These are phyloP conservation scores for Boletellus emodensis DNA, from an alignment of 768 basidiomycete genomes.

Conservation along the genomic window DNA sequence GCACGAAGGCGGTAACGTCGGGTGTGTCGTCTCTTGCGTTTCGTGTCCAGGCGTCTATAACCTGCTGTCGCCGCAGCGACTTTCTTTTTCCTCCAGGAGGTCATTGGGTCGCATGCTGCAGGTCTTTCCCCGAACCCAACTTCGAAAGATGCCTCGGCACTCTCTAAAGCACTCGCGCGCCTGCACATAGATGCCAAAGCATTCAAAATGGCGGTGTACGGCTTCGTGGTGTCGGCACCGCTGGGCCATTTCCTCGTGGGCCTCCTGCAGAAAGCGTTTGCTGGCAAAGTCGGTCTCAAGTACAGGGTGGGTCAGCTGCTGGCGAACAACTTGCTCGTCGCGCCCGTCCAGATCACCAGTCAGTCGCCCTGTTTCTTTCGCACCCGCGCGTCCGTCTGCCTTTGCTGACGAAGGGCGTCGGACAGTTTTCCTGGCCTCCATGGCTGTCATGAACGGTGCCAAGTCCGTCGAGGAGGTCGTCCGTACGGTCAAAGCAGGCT, in stretches of 20 bases:
- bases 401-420: not conserved
- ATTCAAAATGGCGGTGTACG: constrained; percentile 80
- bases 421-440: constrained; percentile 68
- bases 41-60: not conserved
- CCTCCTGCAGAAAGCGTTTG: constrained; percentile 68
- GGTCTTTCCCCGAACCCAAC: constrained; percentile 50
- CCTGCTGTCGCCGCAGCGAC: constrained; percentile 32
- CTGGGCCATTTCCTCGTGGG: constrained; percentile 73
- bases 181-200: constrained; percentile 66
- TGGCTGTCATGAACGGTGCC: constrained; percentile 83
- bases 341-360: constrained; percentile 73
- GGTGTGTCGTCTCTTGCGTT: constrained; percentile 36
- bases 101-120: constrained; percentile 71
- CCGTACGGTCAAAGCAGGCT: constrained; percentile 67
- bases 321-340: constrained; percentile 69
- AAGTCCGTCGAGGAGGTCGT: constrained; percentile 58
- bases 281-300: constrained; percentile 60
- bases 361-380: constrained; percentile 21
- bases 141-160: constrained; percentile 50
- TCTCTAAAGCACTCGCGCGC: constrained; percentile 50
- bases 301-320: constrained; percentile 70
- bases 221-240: constrained; percentile 80
- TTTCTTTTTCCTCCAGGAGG: constrained; percentile 72
- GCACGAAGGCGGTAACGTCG: constrained; percentile 78
- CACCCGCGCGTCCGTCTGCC: too few relatives aligned